Evolutionary conservation across 805 yeast species (phyloP), one percentile per base, ranked within the genome.

Genomic region (Metschnikowia continentalis): DNA sequence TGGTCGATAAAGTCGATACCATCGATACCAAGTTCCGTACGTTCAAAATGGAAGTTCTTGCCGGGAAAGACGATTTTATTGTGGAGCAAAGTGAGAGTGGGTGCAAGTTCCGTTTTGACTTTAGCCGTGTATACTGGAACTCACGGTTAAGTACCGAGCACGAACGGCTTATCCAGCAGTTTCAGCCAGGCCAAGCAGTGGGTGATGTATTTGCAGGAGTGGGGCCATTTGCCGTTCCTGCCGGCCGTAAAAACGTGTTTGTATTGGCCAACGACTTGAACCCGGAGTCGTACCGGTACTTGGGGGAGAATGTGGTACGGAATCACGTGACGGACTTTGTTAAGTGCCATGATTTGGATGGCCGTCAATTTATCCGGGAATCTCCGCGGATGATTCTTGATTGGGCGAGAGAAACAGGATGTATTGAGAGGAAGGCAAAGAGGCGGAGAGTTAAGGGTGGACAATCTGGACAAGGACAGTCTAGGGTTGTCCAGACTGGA

Each of bases 161-260:
- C 67, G 92, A 83, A 43, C 75, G 98, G 52, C 70, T 94, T 40
- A 85, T 94, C 3, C 64, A 70, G 1, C 75, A 73, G 51, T 86
- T 88, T 60, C 60, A 78, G 39, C 74, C 80, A 3, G 86, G 86
- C 8, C 86, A 86, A 52, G 87, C 90, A 6, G 87, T 95, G 0
- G 89, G 90, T 61, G 99, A 94, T 71, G 97, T 90, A 0, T 88
- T 95, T 82, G 98, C 97, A 0, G 99, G 99, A 43, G 98, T 94
- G 1, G 99, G 99, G 0, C 99, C 99, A 4, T 94, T 95, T 72
- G 92, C 96, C 1, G 82, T 94, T 1, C 99, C 99, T 0, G 96
- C 97, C 0, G 98, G 91, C 13, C 90, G 86, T 66, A 88, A 86
- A 54, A 79, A 79, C 14, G 86, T 84, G 10, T 65, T 91, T 47